Conservation (phyloP, 768 basidiomycete genomes). For the Psilocybe cubensis region DNA sequence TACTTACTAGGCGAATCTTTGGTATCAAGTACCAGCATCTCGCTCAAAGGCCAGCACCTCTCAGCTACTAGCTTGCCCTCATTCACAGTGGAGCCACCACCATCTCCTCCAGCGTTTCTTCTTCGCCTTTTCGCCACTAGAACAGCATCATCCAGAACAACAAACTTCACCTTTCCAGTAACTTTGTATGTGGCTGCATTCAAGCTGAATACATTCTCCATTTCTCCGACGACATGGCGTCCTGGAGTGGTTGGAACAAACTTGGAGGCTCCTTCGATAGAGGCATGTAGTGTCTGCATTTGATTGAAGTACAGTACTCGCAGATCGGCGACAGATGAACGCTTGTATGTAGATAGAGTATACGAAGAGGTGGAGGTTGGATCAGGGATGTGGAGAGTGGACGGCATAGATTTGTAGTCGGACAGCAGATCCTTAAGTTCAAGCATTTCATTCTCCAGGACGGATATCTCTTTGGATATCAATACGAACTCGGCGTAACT, state of each 20-base stretch:
- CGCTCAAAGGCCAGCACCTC: constrained; percentile 89
- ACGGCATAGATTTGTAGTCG: constrained; percentile 97
- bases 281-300: constrained; percentile 87
- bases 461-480: constrained; percentile 96
- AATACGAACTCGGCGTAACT: constrained; percentile 97
- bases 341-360: constrained; percentile 49
- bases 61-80: constrained; percentile 90
- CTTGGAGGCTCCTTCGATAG: constrained; percentile 94
- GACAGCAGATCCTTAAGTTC: constrained; percentile 93
- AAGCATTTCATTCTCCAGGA: constrained; percentile 96
- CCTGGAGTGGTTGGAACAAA: constrained; percentile 92
- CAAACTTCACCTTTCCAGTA: constrained; percentile 84
- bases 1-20: constrained; percentile 86
- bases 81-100: constrained; percentile 45
- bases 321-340: constrained; percentile 95
- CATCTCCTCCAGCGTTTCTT: constrained; percentile 55
- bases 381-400: constrained; percentile 88
- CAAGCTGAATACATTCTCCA: constrained; percentile 79
- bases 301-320: constrained; percentile 94
- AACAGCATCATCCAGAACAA: constrained; percentile 90
- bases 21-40: constrained; percentile 94
- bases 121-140: constrained; percentile 82
- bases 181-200: constrained; percentile 96
- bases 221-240: constrained; percentile 87
- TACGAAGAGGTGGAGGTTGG: constrained; percentile 61